Evolutionary conservation across 257 asterid species (phyloP), one percentile per base, ranked within the genome.

Genomic region (Verbascum thapsus): DNA sequence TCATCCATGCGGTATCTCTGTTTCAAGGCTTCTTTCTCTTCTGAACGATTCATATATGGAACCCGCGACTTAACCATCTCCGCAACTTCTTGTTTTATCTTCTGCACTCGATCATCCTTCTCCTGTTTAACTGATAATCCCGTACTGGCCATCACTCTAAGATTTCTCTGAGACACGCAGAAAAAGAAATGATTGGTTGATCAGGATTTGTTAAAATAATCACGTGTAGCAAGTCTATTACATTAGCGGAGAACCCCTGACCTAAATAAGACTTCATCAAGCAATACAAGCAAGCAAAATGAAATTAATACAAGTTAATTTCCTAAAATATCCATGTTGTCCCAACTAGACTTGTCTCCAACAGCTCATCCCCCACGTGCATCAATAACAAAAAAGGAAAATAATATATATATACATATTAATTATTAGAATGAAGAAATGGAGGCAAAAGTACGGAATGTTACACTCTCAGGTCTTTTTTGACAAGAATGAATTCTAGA

Each of bases 91-190:
- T 69, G 85, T 80, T 88, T 90, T 59, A 88, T 81, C 71, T 81
- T 86, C 78, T 74, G 88, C 63, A 90, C 76, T 52, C 72, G 74
- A 54, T 47, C 83, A 45, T 85, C 96, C 75, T 85, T 87, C 83
- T 87, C 95, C 73, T 80, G 85, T 76, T 84, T 87, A 20, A 90
- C 96, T n/a, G 95, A 85, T 73, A 87, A 70, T 43, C 87, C 95
- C 81, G 54, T 67, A 73, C 53, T 80, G 26, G 79, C 90, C 92
- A 85, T 83, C 75, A 61, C 78, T 67, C 74, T 77, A 60, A 90
- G 86, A 80, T 90, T 83, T 71, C 90, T 82, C 97, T 90, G 87
- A 12, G 30, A 75, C 39, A 55, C 32, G 5, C 32, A 53, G 64
- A 67, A 16, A 66, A 35, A 30, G 47, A 50, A 41, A 13, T 8